These are phyloP conservation scores for Elongisporangium undulatum DNA, from an alignment of 352 stramenopile species.

Conservation along the genomic window DNA sequence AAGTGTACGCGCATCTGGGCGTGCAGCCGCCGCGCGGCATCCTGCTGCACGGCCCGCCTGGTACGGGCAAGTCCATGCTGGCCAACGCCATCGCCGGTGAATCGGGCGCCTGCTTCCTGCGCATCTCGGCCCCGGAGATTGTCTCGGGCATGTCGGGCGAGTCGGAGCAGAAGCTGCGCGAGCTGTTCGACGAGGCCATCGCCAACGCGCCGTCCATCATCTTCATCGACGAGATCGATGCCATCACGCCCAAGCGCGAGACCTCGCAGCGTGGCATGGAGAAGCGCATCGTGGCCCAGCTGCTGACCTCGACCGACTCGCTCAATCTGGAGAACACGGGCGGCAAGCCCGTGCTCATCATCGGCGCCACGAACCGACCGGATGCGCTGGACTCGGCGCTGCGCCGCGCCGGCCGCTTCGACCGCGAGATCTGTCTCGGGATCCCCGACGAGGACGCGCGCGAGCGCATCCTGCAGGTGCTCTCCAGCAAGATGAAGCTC, in stretches of 20 bases:
- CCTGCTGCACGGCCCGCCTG: slow-evolving; percentile 89
- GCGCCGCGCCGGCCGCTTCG: slow-evolving; percentile 95
- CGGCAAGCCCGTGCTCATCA: slow-evolving; percentile 94
- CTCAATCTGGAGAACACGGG: slow-evolving; percentile 87
- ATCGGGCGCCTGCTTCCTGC: slow-evolving; percentile 87
- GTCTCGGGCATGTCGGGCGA: slow-evolving; percentile 93
- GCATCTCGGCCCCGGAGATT: slow-evolving; percentile 89
- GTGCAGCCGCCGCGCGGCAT: slow-evolving; percentile 91
- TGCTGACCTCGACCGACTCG: slow-evolving; percentile 92
- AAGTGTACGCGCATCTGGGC: slow-evolving; percentile 91
- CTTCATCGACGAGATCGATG: slow-evolving; percentile 98
- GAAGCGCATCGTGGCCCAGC: slow-evolving; percentile 96
- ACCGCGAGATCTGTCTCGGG: slow-evolving; percentile 97
- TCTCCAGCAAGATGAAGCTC: slow-evolving; percentile 94
- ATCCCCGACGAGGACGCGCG: slow-evolving; percentile 95
- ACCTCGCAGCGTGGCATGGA: slow-evolving; percentile 93
- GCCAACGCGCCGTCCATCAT: slow-evolving; percentile 95
- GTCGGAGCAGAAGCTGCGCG: slow-evolving; percentile 83
- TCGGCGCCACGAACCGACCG: slow-evolving; percentile 96
- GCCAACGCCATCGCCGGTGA: slow-evolving; percentile 92
- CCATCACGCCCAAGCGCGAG: slow-evolving; percentile 94
- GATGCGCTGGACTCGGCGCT: slow-evolving; percentile 97
- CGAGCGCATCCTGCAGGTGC: slow-evolving; percentile 92
- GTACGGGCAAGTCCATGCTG: slow-evolving; percentile 94
- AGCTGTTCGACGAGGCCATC: slow-evolving; percentile 95